Evolutionary conservation across 495 filamentous ascomycete species (phyloP).

Genomic region (Astrothelium macrocarpum): DNA sequence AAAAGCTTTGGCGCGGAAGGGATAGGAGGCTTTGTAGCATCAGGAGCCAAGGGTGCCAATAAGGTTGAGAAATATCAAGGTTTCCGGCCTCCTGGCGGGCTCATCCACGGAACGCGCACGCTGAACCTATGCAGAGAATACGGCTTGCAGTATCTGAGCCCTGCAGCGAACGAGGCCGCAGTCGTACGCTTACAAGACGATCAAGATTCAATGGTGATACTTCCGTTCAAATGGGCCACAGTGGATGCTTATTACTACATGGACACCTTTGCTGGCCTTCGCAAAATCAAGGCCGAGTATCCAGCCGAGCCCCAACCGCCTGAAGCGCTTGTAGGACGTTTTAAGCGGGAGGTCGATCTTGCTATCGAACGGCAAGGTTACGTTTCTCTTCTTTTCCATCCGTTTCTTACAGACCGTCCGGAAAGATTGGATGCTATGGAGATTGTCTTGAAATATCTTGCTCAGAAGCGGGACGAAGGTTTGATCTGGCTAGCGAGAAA

Average conservation of each 20-base stretch:
- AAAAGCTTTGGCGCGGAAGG: slow-evolving; percentile 16
- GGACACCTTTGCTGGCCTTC: slow-evolving; percentile 14
- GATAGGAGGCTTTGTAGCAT: slow-evolving; percentile 6
- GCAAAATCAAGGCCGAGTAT: slow-evolving; percentile 14
- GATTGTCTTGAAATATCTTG: slow-evolving; percentile 14
- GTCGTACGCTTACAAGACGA: slow-evolving; percentile 10
- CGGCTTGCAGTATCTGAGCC: slow-evolving; percentile 20
- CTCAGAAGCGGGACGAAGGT: slow-evolving; percentile 14
- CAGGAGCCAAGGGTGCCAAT: background rate
- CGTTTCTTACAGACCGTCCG: slow-evolving; percentile 13
- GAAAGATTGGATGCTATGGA: slow-evolving; percentile 18
- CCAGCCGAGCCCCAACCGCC: slow-evolving; percentile 7
- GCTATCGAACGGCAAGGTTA: slow-evolving; percentile 19
- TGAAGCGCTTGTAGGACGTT: slow-evolving; percentile 8
- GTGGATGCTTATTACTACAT: slow-evolving; percentile 25
- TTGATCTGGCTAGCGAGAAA: slow-evolving; percentile 18
- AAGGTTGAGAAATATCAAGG: slow-evolving; percentile 13
- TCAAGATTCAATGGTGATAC: slow-evolving; percentile 14
- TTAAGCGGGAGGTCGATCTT: slow-evolving; percentile 13
- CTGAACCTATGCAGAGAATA: slow-evolving; percentile 17
- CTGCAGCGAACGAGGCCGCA: slow-evolving; percentile 15
- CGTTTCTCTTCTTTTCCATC: slow-evolving; percentile 19
- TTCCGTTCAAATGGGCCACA: slow-evolving; percentile 21
- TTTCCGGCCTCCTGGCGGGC: slow-evolving; percentile 19
- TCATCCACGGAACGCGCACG: slow-evolving; percentile 17